Base-by-base conservation (phyloP, 257 asterid species). In the Petunia axillaris region DNA sequence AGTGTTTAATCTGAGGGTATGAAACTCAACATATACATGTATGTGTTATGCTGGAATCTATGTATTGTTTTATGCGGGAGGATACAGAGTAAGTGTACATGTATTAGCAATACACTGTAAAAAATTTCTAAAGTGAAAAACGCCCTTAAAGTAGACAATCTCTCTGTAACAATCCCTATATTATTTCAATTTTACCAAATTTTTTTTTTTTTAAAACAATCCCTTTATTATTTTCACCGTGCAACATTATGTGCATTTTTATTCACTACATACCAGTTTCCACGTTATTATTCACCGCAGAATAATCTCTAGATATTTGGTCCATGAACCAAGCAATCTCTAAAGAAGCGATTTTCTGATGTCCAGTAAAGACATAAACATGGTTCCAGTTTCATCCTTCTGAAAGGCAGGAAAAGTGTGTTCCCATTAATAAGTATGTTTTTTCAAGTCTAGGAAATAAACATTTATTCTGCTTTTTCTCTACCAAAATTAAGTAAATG, bases 401-500 rank as follows among this genome's bases (percentile, higher is more conserved):
- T 4, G 36, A 71, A 25, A n/a, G 48, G 48, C 3, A 9, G 60
- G 44, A 48, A 57, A 3, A 25, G 16, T 16, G 16, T 44, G 8
- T 48, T 16, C 5, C 59, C 3, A 43, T 71, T 71, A 37, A 48
- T 44, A 48, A 71, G 77, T 50, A 11, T 71, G 10, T 71, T 11
- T 35, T 7, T 4, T 48, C 59, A 11, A 4, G 10, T 71, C 35
- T 11, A 50, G 77, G 35, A 48, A 71, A 25, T 25, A 70, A 48
- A 71, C 77, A 71, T 50, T 48, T 48, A 35, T 40, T 71, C 60
- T 71, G 60, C 44, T 71, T 71, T 40, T 71, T 53, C 60, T 48
- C 35, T 48, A 35, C 59, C 60, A 71, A 11, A 71, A 48, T 2
- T 71, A 71, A 7, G 48, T 10, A 50, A 35, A 10, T 71, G 77